These are phyloP conservation scores for Myxozyma sirexii DNA, from an alignment of 805 yeast species.

Conservation along the genomic window DNA sequence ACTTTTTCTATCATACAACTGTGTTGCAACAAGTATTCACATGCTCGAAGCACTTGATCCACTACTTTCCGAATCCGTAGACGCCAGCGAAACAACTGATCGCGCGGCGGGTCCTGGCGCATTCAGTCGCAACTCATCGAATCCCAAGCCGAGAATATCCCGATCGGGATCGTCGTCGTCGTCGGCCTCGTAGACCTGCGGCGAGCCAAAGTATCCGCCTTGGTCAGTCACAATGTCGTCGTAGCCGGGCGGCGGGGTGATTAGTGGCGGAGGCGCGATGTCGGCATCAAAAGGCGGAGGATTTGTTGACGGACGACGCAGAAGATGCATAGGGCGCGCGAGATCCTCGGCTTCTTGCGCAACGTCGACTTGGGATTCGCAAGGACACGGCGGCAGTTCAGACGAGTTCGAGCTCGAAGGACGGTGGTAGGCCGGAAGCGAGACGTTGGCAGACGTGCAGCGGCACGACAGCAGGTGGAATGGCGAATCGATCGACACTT, in stretches of 20 bases:
- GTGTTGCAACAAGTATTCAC: neutral
- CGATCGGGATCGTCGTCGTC: conserved; percentile 23
- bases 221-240: conserved; percentile 47
- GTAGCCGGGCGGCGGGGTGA: conserved; percentile 50
- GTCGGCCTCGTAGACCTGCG: conserved; percentile 10
- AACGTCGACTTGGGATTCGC: conserved; percentile 11
- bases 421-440: conserved; percentile 46
- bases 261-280: conserved; percentile 44
- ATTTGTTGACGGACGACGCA: conserved; percentile 57
- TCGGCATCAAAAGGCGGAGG: conserved; percentile 67
- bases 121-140: conserved; percentile 13
- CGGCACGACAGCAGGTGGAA: conserved; percentile 74
- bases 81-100: conserved; percentile 1
- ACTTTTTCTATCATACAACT: neutral
- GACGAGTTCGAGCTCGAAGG: conserved; percentile 55
- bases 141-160: conserved; percentile 21
- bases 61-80: conserved; percentile 2
- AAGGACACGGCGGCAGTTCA: conserved; percentile 41
- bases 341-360: conserved; percentile 7
- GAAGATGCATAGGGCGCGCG: conserved; percentile 56
- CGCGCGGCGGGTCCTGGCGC: neutral
- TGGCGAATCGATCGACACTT: conserved; percentile 93
- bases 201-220: conserved; percentile 25
- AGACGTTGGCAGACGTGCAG: conserved; percentile 50
- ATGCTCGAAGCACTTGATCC: neutral